These are phyloP conservation scores for Malus sylvestris DNA, from an alignment of 306 rosid genomes.

Conservation along the genomic window DNA sequence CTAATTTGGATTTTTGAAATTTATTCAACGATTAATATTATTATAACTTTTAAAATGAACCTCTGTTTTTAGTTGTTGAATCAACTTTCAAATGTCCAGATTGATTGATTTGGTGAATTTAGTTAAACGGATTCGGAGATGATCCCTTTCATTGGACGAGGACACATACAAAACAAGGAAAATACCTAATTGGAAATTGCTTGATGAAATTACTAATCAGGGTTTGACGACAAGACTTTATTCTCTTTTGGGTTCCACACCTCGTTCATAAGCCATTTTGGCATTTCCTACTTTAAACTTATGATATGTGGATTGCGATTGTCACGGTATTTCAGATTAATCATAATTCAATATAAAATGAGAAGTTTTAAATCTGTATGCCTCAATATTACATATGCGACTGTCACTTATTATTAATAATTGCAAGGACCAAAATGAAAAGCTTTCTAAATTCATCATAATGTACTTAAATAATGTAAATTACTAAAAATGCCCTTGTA, in stretches of 20 bases:
- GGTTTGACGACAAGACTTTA: background rate
- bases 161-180: background rate
- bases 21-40: fast-evolving
- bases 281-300: background rate
- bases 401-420: too few relatives aligned
- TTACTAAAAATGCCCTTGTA: too few relatives aligned
- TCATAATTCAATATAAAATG: too few relatives aligned
- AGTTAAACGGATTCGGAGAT: fast-evolving
- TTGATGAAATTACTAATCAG: background rate
- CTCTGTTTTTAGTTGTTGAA: fast-evolving
- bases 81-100: fast-evolving
- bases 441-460: too few relatives aligned
- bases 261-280: background rate
- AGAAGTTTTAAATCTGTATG: fast-evolving
- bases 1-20: fast-evolving
- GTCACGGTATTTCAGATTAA: too few relatives aligned
- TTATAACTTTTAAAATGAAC: fast-evolving
- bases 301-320: too few relatives aligned
- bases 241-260: background rate
- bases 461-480: too few relatives aligned
- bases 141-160: background rate
- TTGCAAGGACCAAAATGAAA: too few relatives aligned
- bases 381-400: too few relatives aligned
- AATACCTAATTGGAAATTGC: background rate
- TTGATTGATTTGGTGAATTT: too few relatives aligned